Base-by-base conservation (phyloP, 163 green algal species). In the Scenedesmus sp. region DNA sequence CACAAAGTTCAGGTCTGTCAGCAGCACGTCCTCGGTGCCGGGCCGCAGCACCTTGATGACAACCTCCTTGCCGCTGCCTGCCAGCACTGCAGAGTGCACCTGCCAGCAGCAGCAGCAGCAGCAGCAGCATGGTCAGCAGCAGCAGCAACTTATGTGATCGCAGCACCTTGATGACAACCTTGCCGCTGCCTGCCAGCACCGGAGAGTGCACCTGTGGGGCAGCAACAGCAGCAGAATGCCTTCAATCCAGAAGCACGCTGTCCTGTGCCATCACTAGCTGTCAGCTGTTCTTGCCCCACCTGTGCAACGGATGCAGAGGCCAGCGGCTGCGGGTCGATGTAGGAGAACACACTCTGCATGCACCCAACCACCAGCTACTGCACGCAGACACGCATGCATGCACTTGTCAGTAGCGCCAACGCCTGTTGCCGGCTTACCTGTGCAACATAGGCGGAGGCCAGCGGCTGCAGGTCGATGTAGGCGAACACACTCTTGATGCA, bases 31-130 rank as follows among this genome's bases (percentile, higher is more conserved):
- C 93, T 99, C 97, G 15, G 99, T 98, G 9, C 97, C 97, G 4
- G 98, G 98, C 93, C 99, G 99, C 52, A 99, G 94, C 34, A 99
- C 98, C 92, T 96, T 99, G 82, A 99, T 94, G 4, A 99, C 96
- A 12, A 99, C 97, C 15, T 99, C 95, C 94, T 97, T 97, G 82
- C 95, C 94, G 87, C 93, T 97, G 52, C 95, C 95, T 26, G 94
- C 94, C 55, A 99, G 95, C 91, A 97, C 94, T 15, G 97, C 98
- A 2, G 92, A 84, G 89, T 99, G 97, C 86, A 99, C 98, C 94
- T 98, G 95, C 76, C 60, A 81, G 76, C 34, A 84, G 62, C 84
- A 89, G 84, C 62, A 84, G 34, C 34, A n/a, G 8, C 5, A 60
- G 9, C 34, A 84, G 2, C 26, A n/a, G 34, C 8, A n/a, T 23